Evolutionary conservation across 225 moss, liverwort and hornwort genomes (phyloP).

Genomic region (Sphagnum contortum): DNA sequence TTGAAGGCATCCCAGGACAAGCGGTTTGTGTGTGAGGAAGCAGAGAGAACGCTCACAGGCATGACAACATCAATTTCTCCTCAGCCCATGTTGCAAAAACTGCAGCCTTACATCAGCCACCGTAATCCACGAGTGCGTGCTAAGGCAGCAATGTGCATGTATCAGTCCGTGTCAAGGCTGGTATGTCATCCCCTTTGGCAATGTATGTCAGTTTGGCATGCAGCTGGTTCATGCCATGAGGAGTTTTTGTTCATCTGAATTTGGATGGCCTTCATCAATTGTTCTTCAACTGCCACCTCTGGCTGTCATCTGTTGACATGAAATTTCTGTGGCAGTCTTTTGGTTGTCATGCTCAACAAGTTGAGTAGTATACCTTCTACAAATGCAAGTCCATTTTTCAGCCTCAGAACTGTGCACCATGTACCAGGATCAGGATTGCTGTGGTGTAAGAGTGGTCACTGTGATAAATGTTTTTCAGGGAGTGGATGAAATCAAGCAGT

Average conservation of each 20-base stretch:
- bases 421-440: not conserved
- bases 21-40: slow-evolving; percentile 97
- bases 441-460: not conserved
- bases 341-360: not conserved
- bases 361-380: not conserved
- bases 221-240: not conserved
- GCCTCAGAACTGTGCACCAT: not conserved
- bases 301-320: too few relatives aligned
- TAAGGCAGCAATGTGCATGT: slow-evolving; percentile 79
- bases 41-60: slow-evolving; percentile 65
- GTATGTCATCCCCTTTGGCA: slow-evolving; percentile 16
- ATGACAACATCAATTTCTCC: slow-evolving; percentile 77
- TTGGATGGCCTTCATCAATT: not conserved
- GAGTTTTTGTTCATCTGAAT: too few relatives aligned
- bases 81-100: slow-evolving; percentile 59
- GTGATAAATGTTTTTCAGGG: slow-evolving; percentile 32
- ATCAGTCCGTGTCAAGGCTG: slow-evolving; percentile 74
- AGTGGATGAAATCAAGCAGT: slow-evolving; percentile 68
- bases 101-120: slow-evolving; percentile 82
- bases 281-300: too few relatives aligned
- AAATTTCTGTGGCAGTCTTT: too few relatives aligned
- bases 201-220: not conserved
- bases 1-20: slow-evolving; percentile 97
- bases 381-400: not conserved
- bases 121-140: slow-evolving; percentile 91